Evolutionary conservation across 208 protist genomes (phyloP).

Genomic region (Polymyxa betae): DNA sequence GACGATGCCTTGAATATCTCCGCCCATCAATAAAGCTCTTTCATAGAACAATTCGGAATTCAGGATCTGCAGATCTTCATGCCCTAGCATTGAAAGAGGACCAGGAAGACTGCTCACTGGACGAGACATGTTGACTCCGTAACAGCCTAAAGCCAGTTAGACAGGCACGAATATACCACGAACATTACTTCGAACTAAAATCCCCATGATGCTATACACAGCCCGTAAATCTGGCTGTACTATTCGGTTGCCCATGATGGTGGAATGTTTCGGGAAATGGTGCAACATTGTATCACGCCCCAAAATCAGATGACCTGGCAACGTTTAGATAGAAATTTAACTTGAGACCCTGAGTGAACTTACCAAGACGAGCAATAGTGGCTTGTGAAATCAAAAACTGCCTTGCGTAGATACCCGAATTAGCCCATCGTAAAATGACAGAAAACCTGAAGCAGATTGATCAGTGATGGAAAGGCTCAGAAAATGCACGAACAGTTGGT

Average conservation of each 20-base stretch:
- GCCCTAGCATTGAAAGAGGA: not conserved
- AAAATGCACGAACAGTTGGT: not conserved
- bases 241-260: slow-evolving; percentile 16
- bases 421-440: slow-evolving; percentile 4
- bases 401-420: not conserved
- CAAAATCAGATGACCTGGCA: not conserved
- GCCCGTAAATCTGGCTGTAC: slow-evolving; percentile 30
- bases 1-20: not conserved
- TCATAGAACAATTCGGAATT: slow-evolving; percentile 48
- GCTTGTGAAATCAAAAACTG: slow-evolving; percentile 9
- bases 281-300: slow-evolving; percentile 11
- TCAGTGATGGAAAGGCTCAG: not conserved
- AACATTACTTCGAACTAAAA: not conserved
- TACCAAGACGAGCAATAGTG: slow-evolving; percentile 16
- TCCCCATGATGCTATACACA: slow-evolving; percentile 24
- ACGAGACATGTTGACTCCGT: not conserved
- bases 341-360: not conserved
- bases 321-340: not conserved
- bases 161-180: not conserved
- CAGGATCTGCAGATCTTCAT: not conserved
- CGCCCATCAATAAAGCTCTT: slow-evolving; percentile 13
- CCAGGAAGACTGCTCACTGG: not conserved
- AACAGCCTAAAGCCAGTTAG: not conserved
- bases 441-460: not conserved
- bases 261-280: slow-evolving; percentile 3